Percentiles rank a stretch among this genome's conserved stretches.
Evolutionary conservation across 2,329 filamentous ascomycete genomes (phyloP).

Genomic region (Calonectria hongkongensis): DNA sequence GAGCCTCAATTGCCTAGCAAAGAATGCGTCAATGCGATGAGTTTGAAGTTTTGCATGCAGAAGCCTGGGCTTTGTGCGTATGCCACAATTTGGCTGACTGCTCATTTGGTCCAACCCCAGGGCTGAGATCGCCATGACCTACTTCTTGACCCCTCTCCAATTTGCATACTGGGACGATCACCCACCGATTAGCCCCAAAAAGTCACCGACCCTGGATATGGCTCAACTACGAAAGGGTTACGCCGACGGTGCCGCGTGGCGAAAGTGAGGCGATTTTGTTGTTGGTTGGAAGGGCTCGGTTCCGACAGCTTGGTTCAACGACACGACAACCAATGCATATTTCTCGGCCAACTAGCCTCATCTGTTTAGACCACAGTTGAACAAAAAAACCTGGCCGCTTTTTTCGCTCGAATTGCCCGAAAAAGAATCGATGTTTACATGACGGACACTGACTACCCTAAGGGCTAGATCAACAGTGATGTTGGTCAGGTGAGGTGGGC

Average conservation of each 20-base stretch:
- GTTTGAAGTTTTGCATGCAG: slow-evolving; percentile 3
- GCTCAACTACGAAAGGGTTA: slow-evolving; percentile 35
- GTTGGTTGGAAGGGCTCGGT: slow-evolving; percentile 22
- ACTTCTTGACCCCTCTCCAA: not conserved
- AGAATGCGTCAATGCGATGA: slow-evolving; percentile 19
- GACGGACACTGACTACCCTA: not conserved
- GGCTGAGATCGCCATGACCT: slow-evolving; percentile 18
- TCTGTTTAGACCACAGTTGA: slow-evolving; percentile 20
- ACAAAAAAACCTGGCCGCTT: slow-evolving; percentile 4
- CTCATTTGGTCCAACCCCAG: slow-evolving; percentile 2
- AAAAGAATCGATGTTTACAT: not conserved
- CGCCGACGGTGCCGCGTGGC: slow-evolving; percentile 31
- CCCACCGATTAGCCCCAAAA: slow-evolving; percentile 13
- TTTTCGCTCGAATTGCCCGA: slow-evolving; percentile 9
- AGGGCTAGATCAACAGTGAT: not conserved
- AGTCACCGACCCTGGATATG: slow-evolving; percentile 21
- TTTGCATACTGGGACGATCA: slow-evolving; percentile 13
- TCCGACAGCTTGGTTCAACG: slow-evolving; percentile 42
- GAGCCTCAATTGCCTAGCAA: slow-evolving; percentile 26
- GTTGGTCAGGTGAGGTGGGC: slow-evolving; percentile 51
- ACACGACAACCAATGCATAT: slow-evolving; percentile 27
- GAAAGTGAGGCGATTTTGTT: slow-evolving; percentile 32
- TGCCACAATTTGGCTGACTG: slow-evolving; percentile 30
- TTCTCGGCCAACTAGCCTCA: slow-evolving; percentile 43
- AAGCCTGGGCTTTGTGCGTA: slow-evolving; percentile 15